Base-by-base conservation (phyloP, 1,284 basidiomycete genomes). In the Ganoderma sinense region DNA sequence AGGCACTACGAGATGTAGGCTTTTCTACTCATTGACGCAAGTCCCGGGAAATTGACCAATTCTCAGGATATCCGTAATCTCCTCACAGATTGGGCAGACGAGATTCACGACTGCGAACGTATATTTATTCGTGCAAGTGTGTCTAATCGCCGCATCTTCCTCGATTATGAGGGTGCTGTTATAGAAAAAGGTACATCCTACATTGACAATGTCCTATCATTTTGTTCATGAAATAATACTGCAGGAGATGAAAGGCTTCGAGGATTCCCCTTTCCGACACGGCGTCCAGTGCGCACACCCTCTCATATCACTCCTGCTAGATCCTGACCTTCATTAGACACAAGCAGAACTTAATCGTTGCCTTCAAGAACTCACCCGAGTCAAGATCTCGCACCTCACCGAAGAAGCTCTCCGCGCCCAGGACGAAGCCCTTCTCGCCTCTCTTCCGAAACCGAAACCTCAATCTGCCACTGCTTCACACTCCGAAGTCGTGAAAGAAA, bases 231-330 rank as follows among this genome's bases (percentile, higher is more conserved):
- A 14, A 43, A n/a, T n/a, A 53, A 26, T 53, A 26, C n/a, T 23
- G 23, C 48, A 86, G 88, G 86, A 29, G 95, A 98, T 75, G 87
- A 89, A 29, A 87, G 97, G 56, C 82, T 98, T 41, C 89, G 96
- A 62, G 94, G 91, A 0, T 97, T 97, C 80, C 96, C 96, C 0
- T 98, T 98, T 81, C 96, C 96, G 6, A 98, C 97, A 2, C 90
- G 96, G 39, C 87, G 97, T 74, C 96, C 97, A 11, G 95, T 97
- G 78, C 73, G 93, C 85, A 48, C 16, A 20, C 5, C 36, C 43
- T 65, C 64, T 40, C 23, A n/a, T 33, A 31, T 39, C 33, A 56
- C 48, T 64, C 11, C 26, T 11, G 7, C 55, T 68, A 39, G 23
- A 23, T 26, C 43, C 66, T 75, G 45, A 76, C 31, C 45, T 66